phyloP scores from a whole-genome alignment of 2,329 filamentous ascomycete species.

The Thelonectria blattea region DNA sequence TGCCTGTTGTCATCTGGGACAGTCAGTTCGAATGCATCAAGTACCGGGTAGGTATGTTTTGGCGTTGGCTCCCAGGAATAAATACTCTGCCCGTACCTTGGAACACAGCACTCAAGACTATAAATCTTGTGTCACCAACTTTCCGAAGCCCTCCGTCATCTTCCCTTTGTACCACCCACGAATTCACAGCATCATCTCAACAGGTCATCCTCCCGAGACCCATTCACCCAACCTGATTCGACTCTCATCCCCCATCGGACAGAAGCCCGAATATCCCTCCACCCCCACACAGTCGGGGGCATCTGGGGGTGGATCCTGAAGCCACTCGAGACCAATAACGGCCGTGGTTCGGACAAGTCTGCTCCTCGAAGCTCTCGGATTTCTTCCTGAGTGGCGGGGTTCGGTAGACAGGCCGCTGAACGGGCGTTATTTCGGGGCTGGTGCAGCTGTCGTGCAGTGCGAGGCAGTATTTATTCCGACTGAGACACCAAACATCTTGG shows the following conservation, averaged over 20 bases:
- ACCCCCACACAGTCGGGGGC: conserved; percentile 22
- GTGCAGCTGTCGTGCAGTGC: neutral
- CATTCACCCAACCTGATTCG: conserved; percentile 7
- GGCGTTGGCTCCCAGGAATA: neutral
- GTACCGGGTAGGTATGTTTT: no score
- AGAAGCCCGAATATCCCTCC: conserved; percentile 24
- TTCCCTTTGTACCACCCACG: neutral
- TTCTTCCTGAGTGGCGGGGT: conserved; percentile 20
- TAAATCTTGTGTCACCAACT: no score
- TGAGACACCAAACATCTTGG: neutral
- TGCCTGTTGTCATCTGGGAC: no score
- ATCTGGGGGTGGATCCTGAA: conserved; percentile 17
- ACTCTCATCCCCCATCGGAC: conserved; percentile 12
- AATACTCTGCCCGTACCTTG: no score
- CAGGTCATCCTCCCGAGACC: neutral
- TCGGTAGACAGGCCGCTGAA: conserved; percentile 31
- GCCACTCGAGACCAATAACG: neutral
- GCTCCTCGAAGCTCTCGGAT: conserved; percentile 21
- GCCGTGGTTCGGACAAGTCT: conserved; percentile 10
- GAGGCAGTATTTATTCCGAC: conserved; percentile 3
- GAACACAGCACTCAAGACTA: no score
- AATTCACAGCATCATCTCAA: no score
- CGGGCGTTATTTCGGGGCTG: conserved; percentile 13
- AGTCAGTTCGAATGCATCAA: no score
- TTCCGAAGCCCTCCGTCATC: conserved; percentile 32